These are phyloP conservation scores for Cymbopogon flexuosus DNA, from an alignment of 202 grass and related monocot species.

Conservation along the genomic window DNA sequence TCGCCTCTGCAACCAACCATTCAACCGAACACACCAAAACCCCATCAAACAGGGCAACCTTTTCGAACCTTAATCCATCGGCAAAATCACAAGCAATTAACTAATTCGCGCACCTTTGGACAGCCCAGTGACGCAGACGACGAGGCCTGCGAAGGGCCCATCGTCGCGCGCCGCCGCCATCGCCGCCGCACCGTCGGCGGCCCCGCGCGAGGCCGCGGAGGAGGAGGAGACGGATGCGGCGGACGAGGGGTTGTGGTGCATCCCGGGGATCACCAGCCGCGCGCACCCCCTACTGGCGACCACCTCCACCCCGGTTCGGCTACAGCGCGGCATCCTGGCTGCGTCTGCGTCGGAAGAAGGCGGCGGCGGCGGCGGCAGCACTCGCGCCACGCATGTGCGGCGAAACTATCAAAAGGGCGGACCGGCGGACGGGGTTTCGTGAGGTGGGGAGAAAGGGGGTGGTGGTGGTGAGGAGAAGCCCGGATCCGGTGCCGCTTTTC, in stretches of 20 bases:
- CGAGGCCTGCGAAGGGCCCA: slow-evolving; percentile 71
- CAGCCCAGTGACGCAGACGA: slow-evolving; percentile 90
- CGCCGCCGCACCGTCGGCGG: background rate
- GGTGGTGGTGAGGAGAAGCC: too few relatives aligned
- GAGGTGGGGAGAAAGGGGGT: too few relatives aligned
- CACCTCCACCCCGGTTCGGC: slow-evolving; percentile 66
- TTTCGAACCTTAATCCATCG: background rate
- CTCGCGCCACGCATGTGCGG: slow-evolving; percentile 9
- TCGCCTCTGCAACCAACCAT: slow-evolving; percentile 53
- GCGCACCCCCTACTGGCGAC: slow-evolving; percentile 82
- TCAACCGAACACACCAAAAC: background rate
- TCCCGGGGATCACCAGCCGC: slow-evolving; percentile 56
- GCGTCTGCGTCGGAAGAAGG: background rate
- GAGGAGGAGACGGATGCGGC: slow-evolving; percentile 41
- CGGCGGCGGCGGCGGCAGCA: background rate
- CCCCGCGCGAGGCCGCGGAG: slow-evolving; percentile 30
- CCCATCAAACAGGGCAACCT: background rate
- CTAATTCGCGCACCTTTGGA: slow-evolving; percentile 63
- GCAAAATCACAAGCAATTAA: background rate
- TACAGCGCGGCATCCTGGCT: slow-evolving; percentile 43
- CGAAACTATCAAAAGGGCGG: background rate
- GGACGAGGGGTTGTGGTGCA: slow-evolving; percentile 39
- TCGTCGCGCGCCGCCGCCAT: background rate
- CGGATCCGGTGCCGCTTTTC: too few relatives aligned
- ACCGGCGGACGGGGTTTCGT: too few relatives aligned